Evolutionary conservation across 73 alveolate genomes (phyloP).

Genomic region (Symbiodinium natans): DNA sequence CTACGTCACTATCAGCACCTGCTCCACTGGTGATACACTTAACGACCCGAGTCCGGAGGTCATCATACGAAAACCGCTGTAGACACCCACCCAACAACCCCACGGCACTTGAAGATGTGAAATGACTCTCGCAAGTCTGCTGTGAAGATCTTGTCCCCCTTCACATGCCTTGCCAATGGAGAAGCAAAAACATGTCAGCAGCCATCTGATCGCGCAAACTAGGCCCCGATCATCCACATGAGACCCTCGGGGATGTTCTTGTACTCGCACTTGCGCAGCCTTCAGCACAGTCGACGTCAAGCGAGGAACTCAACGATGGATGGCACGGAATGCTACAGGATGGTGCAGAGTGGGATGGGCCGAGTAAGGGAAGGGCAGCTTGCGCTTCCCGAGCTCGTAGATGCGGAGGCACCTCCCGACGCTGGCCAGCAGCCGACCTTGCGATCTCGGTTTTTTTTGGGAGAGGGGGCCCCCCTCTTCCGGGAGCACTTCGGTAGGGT

Average conservation of each 20-base stretch:
- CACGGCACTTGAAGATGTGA: constrained; percentile 96
- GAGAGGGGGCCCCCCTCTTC: background rate
- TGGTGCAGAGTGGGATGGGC: background rate
- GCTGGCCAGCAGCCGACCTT: constrained; percentile 97
- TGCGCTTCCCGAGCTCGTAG: constrained; percentile 98
- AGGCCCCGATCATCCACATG: constrained; percentile 88
- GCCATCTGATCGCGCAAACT: background rate
- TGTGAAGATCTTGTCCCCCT: constrained; percentile 97
- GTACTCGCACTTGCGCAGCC: constrained; percentile 97
- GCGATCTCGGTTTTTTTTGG: too few relatives aligned
- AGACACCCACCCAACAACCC: too few relatives aligned
- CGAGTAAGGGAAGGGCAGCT: constrained; percentile 82
- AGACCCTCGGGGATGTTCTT: constrained; percentile 96
- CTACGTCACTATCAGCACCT: too few relatives aligned
- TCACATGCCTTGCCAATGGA: constrained; percentile 93
- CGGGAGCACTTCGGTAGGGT: too few relatives aligned
- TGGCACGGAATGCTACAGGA: too few relatives aligned
- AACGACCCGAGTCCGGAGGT: too few relatives aligned
- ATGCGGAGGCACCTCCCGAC: constrained; percentile 97
- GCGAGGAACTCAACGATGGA: too few relatives aligned
- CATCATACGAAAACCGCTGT: too few relatives aligned
- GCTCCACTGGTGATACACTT: too few relatives aligned
- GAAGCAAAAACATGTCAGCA: background rate
- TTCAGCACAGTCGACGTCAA: background rate
- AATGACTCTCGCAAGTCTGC: constrained; percentile 97